phyloP scores from a whole-genome alignment of 2,329 filamentous ascomycete species.

The Alternaria arborescens region DNA sequence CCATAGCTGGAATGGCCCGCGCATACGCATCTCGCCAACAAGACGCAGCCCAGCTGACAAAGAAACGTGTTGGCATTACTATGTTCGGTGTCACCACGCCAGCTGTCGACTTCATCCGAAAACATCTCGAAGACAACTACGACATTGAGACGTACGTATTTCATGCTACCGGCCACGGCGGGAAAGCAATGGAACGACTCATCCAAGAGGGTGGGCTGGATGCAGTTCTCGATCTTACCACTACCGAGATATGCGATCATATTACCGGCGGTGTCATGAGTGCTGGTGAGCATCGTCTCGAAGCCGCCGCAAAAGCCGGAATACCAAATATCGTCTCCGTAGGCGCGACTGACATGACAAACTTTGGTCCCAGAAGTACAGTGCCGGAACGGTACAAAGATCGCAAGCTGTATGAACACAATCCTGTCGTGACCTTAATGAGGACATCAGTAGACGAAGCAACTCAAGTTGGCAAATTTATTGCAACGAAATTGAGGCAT shows the following conservation, averaged over 20 bases:
- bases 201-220: conserved; percentile 66
- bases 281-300: conserved; percentile 65
- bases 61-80: conserved; percentile 68
- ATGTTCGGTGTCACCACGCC: conserved; percentile 81
- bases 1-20: conserved; percentile 66
- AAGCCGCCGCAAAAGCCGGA: conserved; percentile 64
- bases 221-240: conserved; percentile 75
- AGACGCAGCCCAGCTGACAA: conserved; percentile 17
- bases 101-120: conserved; percentile 65
- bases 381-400: conserved; percentile 64
- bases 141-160: conserved; percentile 70
- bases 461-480: conserved; percentile 62
- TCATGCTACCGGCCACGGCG: conserved; percentile 74
- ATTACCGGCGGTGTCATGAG: conserved; percentile 70
- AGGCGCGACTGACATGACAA: conserved; percentile 61
- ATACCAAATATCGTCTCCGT: conserved; percentile 65
- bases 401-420: conserved; percentile 69
- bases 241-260: conserved; percentile 71
- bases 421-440: conserved; percentile 72
- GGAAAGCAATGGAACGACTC: conserved; percentile 73
- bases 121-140: conserved; percentile 53
- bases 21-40: conserved; percentile 49
- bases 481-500: conserved; percentile 62
- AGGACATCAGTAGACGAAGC: conserved; percentile 69
- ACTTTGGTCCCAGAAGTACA: conserved; percentile 66